phyloP scores from a whole-genome alignment of 495 filamentous ascomycete species.

The Xylaria castorea region DNA sequence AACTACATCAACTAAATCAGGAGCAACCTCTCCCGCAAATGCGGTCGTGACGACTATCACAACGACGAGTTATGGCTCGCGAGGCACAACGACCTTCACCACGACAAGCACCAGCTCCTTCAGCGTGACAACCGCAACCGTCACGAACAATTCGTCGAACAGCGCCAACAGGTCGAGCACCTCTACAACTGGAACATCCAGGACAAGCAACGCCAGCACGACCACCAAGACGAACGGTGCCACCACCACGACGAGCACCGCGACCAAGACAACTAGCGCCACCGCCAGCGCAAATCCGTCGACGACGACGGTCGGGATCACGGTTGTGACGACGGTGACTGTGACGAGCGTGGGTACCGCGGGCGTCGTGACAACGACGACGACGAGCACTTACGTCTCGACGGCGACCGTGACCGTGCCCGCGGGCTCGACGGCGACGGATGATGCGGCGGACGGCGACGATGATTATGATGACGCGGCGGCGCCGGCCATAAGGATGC shows the following conservation, averaged over 20 bases:
- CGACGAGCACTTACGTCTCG: slow-evolving; percentile 22
- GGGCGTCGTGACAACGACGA: slow-evolving; percentile 10
- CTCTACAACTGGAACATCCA: neutral
- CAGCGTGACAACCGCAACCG: neutral
- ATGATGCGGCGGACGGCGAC: neutral
- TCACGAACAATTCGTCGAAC: neutral
- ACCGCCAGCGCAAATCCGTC: neutral
- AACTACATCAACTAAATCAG: neutral
- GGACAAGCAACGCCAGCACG: neutral
- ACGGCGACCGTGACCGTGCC: slow-evolving; percentile 17
- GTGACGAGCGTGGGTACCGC: slow-evolving; percentile 5
- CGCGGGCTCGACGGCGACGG: neutral
- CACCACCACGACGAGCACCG: neutral
- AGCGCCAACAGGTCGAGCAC: neutral
- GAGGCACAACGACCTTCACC: slow-evolving; percentile 18
- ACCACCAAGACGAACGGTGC: neutral
- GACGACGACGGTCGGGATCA: neutral
- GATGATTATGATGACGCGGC: neutral
- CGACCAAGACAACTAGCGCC: neutral
- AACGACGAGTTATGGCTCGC: slow-evolving; percentile 10
- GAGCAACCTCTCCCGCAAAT: neutral
- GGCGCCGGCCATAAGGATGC: neutral
- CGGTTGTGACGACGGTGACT: slow-evolving; percentile 21
- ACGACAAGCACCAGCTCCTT: slow-evolving; percentile 13
- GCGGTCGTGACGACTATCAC: slow-evolving; percentile 19